Conservation (phyloP, 2,329 filamentous ascomycete species). For the Pleomassaria siparia region DNA sequence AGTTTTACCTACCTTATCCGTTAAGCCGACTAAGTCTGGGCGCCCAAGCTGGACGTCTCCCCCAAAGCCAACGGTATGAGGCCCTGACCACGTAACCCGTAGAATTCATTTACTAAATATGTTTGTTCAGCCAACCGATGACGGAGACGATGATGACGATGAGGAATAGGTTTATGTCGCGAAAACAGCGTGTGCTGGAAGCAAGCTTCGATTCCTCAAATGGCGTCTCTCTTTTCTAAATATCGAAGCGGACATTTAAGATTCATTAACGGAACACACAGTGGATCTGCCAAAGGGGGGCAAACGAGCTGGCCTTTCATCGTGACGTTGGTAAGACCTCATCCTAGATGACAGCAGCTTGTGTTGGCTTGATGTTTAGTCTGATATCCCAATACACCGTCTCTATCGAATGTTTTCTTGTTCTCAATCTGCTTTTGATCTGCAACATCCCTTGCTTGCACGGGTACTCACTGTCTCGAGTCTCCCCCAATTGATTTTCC, state of each 20-base stretch:
- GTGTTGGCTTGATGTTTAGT: slow-evolving; percentile 2
- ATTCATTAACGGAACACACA: slow-evolving; percentile 1
- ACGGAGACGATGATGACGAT: slow-evolving; percentile 11
- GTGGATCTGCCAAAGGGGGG: background rate
- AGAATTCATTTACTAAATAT: background rate
- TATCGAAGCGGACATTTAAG: background rate
- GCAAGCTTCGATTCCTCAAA: background rate
- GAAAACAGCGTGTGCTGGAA: background rate
- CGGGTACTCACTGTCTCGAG: no score
- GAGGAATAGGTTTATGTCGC: slow-evolving; percentile 5
- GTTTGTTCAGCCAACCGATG: background rate
- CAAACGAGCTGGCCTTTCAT: background rate
- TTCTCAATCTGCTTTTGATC: background rate
- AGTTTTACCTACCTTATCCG: background rate
- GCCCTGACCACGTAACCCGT: background rate
- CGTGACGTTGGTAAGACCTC: background rate
- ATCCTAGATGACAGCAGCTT: background rate
- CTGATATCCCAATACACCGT: slow-evolving; percentile 4
- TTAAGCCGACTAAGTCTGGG: slow-evolving; percentile 1
- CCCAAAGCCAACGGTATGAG: background rate
- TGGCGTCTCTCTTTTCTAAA: background rate
- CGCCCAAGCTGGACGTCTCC: slow-evolving; percentile 1
- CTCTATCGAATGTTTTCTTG: slow-evolving; percentile 1
- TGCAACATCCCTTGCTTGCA: background rate
- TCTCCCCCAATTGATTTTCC: no score